Conservation (phyloP, 352 stramenopile genomes). For the Globisporangium cystogenes region DNA sequence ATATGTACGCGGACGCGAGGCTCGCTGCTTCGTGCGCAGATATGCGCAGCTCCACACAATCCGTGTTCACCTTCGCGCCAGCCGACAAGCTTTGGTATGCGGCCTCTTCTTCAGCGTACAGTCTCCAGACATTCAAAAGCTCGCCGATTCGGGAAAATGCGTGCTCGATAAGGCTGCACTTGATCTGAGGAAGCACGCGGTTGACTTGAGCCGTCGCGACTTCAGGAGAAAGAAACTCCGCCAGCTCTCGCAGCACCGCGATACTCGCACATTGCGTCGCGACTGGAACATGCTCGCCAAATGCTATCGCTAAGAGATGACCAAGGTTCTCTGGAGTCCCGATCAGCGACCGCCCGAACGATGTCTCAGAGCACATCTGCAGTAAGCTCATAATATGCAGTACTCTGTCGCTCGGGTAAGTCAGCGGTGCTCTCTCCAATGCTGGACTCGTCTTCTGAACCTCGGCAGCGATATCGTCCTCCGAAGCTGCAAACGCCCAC, state of each 20-base stretch:
- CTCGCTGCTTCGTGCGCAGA: conserved; percentile 39
- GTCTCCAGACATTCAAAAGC: conserved; percentile 37
- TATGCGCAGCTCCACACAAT: conserved; percentile 26
- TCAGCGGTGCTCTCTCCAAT: conserved; percentile 13
- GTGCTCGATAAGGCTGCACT: conserved; percentile 23
- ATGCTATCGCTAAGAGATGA: conserved; percentile 53
- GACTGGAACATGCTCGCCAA: conserved; percentile 35
- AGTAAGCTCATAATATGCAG: conserved; percentile 63
- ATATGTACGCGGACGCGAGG: conserved; percentile 39
- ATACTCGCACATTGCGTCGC: conserved; percentile 46
- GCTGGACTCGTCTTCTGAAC: conserved; percentile 45
- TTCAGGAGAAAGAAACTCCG: conserved; percentile 22
- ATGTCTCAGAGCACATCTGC: conserved; percentile 49
- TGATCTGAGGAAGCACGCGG: conserved; percentile 16
- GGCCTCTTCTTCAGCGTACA: conserved; percentile 18
- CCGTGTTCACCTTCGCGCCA: background rate
- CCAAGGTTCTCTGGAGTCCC: conserved; percentile 51
- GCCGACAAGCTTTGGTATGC: background rate
- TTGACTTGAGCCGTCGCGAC: conserved; percentile 32
- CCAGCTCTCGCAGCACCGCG: conserved; percentile 39
- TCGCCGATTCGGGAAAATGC: conserved; percentile 30
- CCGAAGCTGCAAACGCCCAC: conserved; percentile 31
- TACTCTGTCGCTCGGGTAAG: conserved; percentile 39
- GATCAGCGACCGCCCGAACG: conserved; percentile 47
- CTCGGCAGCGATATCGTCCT: conserved; percentile 44